A percentile compares a stretch with the other conserved stretches of the same genome.
Conservation (phyloP, 2,329 filamentous ascomycete species). For the Biscogniauxia marginata region DNA sequence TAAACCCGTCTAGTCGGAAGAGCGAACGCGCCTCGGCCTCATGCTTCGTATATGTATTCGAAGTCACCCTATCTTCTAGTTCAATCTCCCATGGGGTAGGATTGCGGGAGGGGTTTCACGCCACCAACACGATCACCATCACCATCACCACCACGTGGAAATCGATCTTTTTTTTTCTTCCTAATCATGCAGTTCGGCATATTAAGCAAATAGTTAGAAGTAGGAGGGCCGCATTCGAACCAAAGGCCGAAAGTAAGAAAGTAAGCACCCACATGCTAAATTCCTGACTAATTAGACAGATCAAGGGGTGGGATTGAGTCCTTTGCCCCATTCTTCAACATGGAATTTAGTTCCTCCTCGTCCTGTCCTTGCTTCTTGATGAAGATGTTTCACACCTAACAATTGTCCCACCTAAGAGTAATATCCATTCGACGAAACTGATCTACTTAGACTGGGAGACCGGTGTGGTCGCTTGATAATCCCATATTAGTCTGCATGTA, state of each 20-base stretch:
- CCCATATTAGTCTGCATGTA: too few species aligned
- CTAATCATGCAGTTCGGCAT: not conserved
- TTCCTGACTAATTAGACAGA: not conserved
- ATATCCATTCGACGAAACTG: too few species aligned
- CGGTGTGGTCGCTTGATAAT: too few species aligned
- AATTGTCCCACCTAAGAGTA: not conserved
- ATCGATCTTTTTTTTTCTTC: not conserved
- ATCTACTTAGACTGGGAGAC: too few species aligned
- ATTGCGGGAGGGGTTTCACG: not conserved
- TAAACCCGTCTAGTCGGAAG: not conserved
- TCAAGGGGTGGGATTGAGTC: not conserved
- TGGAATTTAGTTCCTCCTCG: not conserved
- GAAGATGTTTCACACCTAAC: not conserved
- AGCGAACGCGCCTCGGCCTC: too few species aligned
- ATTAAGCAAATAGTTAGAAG: not conserved
- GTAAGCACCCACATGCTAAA: not conserved
- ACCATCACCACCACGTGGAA: not conserved
- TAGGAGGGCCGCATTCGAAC: not conserved
- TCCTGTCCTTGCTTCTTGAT: not conserved
- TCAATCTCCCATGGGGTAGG: not conserved
- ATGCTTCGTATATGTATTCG: not conserved
- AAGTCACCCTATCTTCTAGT: not conserved
- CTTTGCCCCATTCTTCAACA: too few species aligned
- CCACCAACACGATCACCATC: not conserved
- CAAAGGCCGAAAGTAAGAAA: not conserved